phyloP scores from a whole-genome alignment of 257 asterid species.

The Solanum tacnaense region DNA sequence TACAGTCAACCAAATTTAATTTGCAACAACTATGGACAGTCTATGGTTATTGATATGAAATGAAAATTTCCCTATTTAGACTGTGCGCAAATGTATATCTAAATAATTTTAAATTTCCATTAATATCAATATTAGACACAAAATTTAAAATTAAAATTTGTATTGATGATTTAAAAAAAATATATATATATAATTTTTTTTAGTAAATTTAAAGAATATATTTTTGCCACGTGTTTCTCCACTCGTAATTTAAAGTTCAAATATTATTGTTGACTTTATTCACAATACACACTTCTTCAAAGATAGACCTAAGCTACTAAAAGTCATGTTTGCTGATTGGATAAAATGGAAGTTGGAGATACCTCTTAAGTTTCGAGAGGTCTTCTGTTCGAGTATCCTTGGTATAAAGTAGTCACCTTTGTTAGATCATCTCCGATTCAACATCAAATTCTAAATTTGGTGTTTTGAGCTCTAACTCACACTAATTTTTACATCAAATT shows the following conservation, averaged over 20 bases:
- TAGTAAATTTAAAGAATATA: not conserved
- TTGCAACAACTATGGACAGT: no score
- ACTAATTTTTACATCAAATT: no score
- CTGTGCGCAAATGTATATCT: not conserved
- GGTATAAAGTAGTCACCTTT: not conserved
- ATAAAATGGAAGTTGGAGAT: not conserved
- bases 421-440: accelerated
- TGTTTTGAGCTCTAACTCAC: no score
- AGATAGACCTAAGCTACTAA: not conserved
- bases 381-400: not conserved
- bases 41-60: not conserved
- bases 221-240: not conserved
- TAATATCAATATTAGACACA: not conserved
- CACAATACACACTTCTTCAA: not conserved
- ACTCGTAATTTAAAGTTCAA: not conserved
- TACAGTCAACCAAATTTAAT: no score
- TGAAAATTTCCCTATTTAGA: not conserved
- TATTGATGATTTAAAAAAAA: not conserved
- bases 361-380: not conserved
- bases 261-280: not conserved
- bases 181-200: not conserved
- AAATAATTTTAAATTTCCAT: not conserved
- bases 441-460: no score
- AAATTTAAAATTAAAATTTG: not conserved
- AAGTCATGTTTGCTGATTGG: not conserved